A percentile compares a stretch with the other conserved stretches of the same genome.
Conservation (phyloP, 495 filamentous ascomycete genomes). For the Talaromyces liani region DNA sequence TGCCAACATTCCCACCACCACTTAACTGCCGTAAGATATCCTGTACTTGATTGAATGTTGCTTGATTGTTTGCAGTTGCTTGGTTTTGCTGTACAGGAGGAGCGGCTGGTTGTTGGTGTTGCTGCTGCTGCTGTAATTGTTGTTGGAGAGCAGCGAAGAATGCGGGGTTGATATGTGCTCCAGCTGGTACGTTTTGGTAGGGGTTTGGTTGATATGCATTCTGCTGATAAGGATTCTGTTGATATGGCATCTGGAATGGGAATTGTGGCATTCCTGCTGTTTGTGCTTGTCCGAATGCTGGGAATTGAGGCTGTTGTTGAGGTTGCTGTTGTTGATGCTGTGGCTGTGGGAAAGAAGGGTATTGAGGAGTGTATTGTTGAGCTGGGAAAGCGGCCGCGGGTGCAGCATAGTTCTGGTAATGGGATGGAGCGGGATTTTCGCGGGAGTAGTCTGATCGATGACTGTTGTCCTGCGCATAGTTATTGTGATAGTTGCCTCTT, state of each 20-base stretch:
- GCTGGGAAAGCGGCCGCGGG: slow-evolving; percentile 22
- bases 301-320: slow-evolving; percentile 20
- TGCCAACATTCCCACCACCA: background rate
- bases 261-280: slow-evolving; percentile 24
- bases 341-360: slow-evolving; percentile 14
- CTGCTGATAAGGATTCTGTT: slow-evolving; percentile 28
- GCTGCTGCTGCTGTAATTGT: slow-evolving; percentile 29
- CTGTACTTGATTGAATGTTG: slow-evolving; percentile 34
- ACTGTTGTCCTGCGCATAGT: slow-evolving; percentile 34
- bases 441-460: slow-evolving; percentile 29
- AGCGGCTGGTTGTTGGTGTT: slow-evolving; percentile 32
- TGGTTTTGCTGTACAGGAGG: slow-evolving; percentile 22
- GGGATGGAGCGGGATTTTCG: slow-evolving; percentile 17
- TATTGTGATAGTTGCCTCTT: slow-evolving; percentile 18
- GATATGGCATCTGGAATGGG: slow-evolving; percentile 34
- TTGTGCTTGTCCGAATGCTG: slow-evolving; percentile 17
- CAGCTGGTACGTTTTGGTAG: slow-evolving; percentile 34
- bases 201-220: slow-evolving; percentile 25
- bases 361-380: slow-evolving; percentile 25
- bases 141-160: slow-evolving; percentile 49
- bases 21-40: slow-evolving; percentile 36
- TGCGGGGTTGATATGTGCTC: slow-evolving; percentile 58
- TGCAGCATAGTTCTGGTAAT: slow-evolving; percentile 19
- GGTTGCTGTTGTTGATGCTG: slow-evolving; percentile 27
- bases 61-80: slow-evolving; percentile 21